Conservation (phyloP, 495 filamentous ascomycete genomes). For the Saxispiralis lemnorum region DNA sequence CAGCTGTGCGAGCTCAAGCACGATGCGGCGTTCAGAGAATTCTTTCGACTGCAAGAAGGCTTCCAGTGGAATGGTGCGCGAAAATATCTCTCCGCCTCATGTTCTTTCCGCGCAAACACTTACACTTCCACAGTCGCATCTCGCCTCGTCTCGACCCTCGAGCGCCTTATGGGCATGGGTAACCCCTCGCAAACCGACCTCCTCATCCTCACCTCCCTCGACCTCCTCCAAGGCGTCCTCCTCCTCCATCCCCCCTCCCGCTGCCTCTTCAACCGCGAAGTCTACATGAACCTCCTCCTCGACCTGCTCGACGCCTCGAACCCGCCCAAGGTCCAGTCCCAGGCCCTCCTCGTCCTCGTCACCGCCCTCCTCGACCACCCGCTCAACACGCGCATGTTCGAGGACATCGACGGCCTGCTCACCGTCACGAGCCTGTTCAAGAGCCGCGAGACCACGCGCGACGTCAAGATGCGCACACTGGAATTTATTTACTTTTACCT, state of each 20-base stretch:
- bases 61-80: conserved; percentile 84
- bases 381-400: conserved; percentile 75
- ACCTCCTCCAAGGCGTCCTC: conserved; percentile 76
- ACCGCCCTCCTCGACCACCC: conserved; percentile 71
- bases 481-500: conserved; percentile 98
- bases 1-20: conserved; percentile 48
- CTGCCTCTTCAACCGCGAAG: conserved; percentile 67
- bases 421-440: conserved; percentile 92
- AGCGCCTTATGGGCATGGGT: conserved; percentile 65
- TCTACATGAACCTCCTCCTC: conserved; percentile 90
- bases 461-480: conserved; percentile 81
- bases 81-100: background rate
- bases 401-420: conserved; percentile 76
- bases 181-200: conserved; percentile 57
- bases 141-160: conserved; percentile 64
- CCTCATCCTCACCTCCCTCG: conserved; percentile 72
- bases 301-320: conserved; percentile 89
- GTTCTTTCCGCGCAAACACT: background rate
- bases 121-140: conserved; percentile 6
- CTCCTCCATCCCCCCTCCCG: conserved; percentile 88
- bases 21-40: conserved; percentile 87
- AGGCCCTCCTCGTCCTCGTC: conserved; percentile 75
- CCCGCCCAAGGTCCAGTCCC: conserved; percentile 76
- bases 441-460: conserved; percentile 55
- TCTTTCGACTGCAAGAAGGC: conserved; percentile 88